Evolutionary conservation across 1,284 basidiomycete genomes (phyloP), one percentile per base, ranked within the genome.

Genomic region (Sanghuangporus weigelae): DNA sequence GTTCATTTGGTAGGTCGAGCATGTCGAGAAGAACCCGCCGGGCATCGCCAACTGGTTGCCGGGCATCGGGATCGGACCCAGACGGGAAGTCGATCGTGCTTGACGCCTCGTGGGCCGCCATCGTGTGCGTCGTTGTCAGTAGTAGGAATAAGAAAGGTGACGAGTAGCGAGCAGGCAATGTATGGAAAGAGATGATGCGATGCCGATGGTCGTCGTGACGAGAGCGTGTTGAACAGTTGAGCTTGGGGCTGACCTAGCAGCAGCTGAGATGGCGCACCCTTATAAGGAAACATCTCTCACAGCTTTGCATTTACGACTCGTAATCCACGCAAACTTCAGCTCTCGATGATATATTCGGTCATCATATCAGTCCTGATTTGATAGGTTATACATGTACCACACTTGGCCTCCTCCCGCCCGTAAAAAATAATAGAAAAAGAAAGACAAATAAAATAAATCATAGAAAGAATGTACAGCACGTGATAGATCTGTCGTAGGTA

Each of bases 141-240:
- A 63, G 35, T 26, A 26, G 44, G 21, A 64, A 21, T 46, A 23
- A 51, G 14, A 35, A 26, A 31, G 35, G 60, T 42, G 46, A 56
- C 44, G 44, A 57, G 55, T 58, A 54, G 46, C 26, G 26, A 59
- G 63, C 44, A 21, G 16, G 26, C 39, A 16, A 54, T 44, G 44
- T 53, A 60, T 46, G 35, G 38, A 21, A 39, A 44, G 36, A 36
- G 56, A 39, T 50, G 62, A 58, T 56, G 57, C 26, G 62, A 58
- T 56, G 57, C 26, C 19, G 64, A 65, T 61, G 63, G 63, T 61
- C 54, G 63, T 61, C 59, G 57, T 60, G 48, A 48, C 36, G 57
- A 63, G 35, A 49, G 55, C 36, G 49, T n/a, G 53, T 31, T 26
- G 26, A 31, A 36, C 26, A 38, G 49, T 50, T 53, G 49, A 50